Percentiles rank a stretch among this genome's conserved stretches.
phyloP scores from a whole-genome alignment of 352 stramenopile genomes.

The Globisporangium camurandrum region DNA sequence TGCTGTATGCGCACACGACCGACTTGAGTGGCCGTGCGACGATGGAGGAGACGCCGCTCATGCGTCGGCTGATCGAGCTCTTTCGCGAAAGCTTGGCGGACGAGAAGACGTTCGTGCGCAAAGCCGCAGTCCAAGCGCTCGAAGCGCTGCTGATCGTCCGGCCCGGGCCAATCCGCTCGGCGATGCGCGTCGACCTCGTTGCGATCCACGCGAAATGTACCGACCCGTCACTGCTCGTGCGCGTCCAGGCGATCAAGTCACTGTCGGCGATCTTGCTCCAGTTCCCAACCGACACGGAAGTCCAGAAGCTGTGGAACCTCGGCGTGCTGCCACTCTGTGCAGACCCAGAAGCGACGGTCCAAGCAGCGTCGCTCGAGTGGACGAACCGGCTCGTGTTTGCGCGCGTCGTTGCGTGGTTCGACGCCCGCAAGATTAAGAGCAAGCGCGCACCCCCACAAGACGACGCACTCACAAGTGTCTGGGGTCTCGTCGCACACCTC shows the following conservation, averaged over 20 bases:
- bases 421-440: conserved; percentile 20
- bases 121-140: conserved; percentile 67
- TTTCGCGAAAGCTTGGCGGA: conserved; percentile 68
- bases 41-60: conserved; percentile 50
- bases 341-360: conserved; percentile 70
- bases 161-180: conserved; percentile 34
- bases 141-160: conserved; percentile 62
- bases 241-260: conserved; percentile 77
- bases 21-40: conserved; percentile 21
- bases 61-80: conserved; percentile 59
- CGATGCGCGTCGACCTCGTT: conserved; percentile 54
- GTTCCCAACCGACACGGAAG: conserved; percentile 56
- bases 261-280: conserved; percentile 69
- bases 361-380: conserved; percentile 51
- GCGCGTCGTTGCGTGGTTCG: conserved; percentile 54
- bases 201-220: conserved; percentile 74
- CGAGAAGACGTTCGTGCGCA: conserved; percentile 81
- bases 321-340: conserved; percentile 78
- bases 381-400: conserved; percentile 58
- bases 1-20: conserved; percentile 34
- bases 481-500: conserved; percentile 58
- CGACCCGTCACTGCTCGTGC: conserved; percentile 68
- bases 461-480: conserved; percentile 43
- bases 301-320: conserved; percentile 78
- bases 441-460: not conserved